Evolutionary conservation across 2,329 filamentous ascomycete species (phyloP).

Genomic region (Diaporthe caulivora): DNA sequence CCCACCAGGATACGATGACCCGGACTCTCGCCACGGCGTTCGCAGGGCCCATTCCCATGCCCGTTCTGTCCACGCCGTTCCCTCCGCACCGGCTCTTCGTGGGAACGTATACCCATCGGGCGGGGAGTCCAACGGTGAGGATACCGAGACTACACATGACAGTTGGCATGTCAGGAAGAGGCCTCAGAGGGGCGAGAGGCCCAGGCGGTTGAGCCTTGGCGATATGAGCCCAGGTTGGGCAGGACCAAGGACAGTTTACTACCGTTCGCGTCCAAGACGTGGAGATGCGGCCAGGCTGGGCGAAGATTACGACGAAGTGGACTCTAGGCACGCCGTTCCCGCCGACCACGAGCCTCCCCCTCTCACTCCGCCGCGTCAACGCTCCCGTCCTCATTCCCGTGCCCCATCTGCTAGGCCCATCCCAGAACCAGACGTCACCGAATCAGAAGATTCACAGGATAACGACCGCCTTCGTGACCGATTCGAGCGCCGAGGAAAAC

Average conservation of each 20-base stretch:
- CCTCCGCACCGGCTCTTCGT: slow-evolving; percentile 53
- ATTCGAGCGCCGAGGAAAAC: slow-evolving; percentile 35
- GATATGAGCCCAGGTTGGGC: slow-evolving; percentile 33
- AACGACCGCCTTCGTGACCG: slow-evolving; percentile 36
- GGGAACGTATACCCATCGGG: slow-evolving; percentile 51
- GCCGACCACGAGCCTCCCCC: slow-evolving; percentile 30
- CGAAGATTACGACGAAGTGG: slow-evolving; percentile 40
- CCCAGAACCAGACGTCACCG: slow-evolving; percentile 20
- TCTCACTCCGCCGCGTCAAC: slow-evolving; percentile 30
- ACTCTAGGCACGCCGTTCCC: slow-evolving; percentile 42
- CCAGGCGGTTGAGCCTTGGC: slow-evolving; percentile 32
- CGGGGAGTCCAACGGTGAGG: slow-evolving; percentile 52
- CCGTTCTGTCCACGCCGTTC: slow-evolving; percentile 38
- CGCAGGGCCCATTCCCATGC: slow-evolving; percentile 44
- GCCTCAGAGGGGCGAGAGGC: slow-evolving; percentile 40
- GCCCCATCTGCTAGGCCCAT: slow-evolving; percentile 41
- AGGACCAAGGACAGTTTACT: slow-evolving; percentile 27
- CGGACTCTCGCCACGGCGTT: slow-evolving; percentile 46
- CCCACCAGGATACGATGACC: slow-evolving; percentile 43
- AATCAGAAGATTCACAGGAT: slow-evolving; percentile 31
- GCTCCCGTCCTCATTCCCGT: slow-evolving; percentile 44
- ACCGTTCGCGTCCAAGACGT: slow-evolving; percentile 29
- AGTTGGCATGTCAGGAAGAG: slow-evolving; percentile 49
- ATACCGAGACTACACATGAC: slow-evolving; percentile 53
- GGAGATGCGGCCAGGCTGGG: slow-evolving; percentile 30